Conservation (phyloP, 1,284 basidiomycete genomes). For the Paramarasmius palmivorus region DNA sequence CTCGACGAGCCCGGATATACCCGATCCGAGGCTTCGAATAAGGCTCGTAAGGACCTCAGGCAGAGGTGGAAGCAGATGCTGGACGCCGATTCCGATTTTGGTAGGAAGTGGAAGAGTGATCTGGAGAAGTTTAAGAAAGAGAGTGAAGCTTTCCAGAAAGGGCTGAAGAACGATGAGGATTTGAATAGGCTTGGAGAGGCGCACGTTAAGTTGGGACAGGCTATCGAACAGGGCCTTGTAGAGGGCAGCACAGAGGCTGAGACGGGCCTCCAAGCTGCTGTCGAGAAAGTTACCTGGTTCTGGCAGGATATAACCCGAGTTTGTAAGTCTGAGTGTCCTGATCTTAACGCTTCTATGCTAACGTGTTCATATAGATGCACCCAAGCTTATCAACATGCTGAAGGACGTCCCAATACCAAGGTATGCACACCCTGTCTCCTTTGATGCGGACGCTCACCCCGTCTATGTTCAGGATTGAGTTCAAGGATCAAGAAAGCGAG, state of each 20-base stretch:
- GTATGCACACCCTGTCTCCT: constrained; percentile 32
- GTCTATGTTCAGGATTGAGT: constrained; percentile 53
- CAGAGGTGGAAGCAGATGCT: constrained; percentile 49
- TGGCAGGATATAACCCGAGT: constrained; percentile 73
- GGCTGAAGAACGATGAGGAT: constrained; percentile 49
- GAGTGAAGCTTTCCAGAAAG: constrained; percentile 41
- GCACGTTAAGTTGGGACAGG: constrained; percentile 45
- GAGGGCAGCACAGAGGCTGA: constrained; percentile 34
- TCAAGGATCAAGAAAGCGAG: constrained; percentile 61
- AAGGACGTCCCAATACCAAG: constrained; percentile 65
- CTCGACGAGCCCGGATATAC: constrained; percentile 52
- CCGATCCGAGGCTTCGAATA: constrained; percentile 45
- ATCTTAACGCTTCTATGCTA: no score
- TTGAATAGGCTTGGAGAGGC: constrained; percentile 44
- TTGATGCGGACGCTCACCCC: constrained; percentile 2
- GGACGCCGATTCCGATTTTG: constrained; percentile 40
- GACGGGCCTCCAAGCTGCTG: constrained; percentile 45
- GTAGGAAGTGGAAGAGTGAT: constrained; percentile 51
- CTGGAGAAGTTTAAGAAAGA: constrained; percentile 45
- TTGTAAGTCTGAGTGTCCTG: constrained; percentile 20
- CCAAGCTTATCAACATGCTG: constrained; percentile 46
- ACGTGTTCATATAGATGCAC: constrained; percentile 39
- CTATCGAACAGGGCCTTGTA: constrained; percentile 46
- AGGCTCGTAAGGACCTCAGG: constrained; percentile 43
- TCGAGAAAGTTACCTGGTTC: constrained; percentile 67